A percentile compares a stretch with the other conserved stretches of the same genome.
These are phyloP conservation scores for Umbelopsis ramanniana DNA, from an alignment of 192 early-diverging fungal species.

Conservation along the genomic window DNA sequence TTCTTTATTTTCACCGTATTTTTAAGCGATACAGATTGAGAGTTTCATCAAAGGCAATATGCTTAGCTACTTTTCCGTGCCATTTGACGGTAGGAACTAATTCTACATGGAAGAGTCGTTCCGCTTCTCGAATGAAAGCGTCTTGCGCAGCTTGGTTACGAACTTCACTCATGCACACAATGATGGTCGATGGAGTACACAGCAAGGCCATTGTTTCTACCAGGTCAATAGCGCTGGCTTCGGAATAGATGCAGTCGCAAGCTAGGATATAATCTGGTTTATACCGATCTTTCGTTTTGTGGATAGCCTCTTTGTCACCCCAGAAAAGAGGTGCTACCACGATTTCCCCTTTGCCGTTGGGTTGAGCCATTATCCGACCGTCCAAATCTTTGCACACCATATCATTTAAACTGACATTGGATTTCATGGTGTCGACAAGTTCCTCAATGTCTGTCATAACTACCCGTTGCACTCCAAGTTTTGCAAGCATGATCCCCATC, in stretches of 20 bases:
- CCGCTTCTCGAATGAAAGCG: slow-evolving; percentile 44
- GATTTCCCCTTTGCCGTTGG: not conserved
- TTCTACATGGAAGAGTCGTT: slow-evolving; percentile 36
- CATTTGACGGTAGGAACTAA: slow-evolving; percentile 33
- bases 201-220: slow-evolving; percentile 41
- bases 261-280: slow-evolving; percentile 43
- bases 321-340: slow-evolving; percentile 41
- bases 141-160: slow-evolving; percentile 45
- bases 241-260: slow-evolving; percentile 48
- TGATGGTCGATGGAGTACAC: slow-evolving; percentile 25
- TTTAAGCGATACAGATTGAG: slow-evolving; percentile 38
- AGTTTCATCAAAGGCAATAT: slow-evolving; percentile 42
- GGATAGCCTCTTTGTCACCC: slow-evolving; percentile 30
- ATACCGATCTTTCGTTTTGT: slow-evolving; percentile 23
- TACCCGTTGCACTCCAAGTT: slow-evolving; percentile 36
- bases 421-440: slow-evolving; percentile 36
- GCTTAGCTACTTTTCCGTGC: slow-evolving; percentile 36
- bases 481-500: slow-evolving; percentile 42
- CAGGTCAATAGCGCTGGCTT: slow-evolving; percentile 43
- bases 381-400: slow-evolving; percentile 21
- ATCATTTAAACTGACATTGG: slow-evolving; percentile 40
- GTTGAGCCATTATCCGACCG: slow-evolving; percentile 28
- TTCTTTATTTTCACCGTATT: not conserved
- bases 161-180: slow-evolving; percentile 42
- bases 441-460: slow-evolving; percentile 43